Base-by-base conservation (phyloP, 352 stramenopile genomes). In the Phytophthora foliorum region DNA sequence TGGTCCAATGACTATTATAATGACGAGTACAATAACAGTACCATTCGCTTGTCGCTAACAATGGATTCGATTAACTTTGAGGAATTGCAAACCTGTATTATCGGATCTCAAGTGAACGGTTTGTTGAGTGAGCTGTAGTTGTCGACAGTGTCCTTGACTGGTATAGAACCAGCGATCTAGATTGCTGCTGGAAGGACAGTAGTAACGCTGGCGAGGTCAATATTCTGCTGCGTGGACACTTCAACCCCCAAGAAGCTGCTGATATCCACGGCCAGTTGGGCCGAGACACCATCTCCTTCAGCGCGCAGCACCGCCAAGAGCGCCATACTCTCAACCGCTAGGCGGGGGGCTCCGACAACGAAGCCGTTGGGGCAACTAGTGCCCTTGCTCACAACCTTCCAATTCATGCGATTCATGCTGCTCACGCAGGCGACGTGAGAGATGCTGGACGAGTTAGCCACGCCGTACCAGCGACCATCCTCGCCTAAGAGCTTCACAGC, bases 381-480 rank as follows among this genome's bases (percentile, higher is more conserved):
- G 19, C 76, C 74, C 32, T 82, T 68, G 6, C 52, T 24, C 11
- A 81, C 81, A 21, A 88, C 66, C 31, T 73, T 67, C 79, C 79
- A 88, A 14, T 31, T 36, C 19, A 55, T 65, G 27, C 79, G 81
- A 32, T 80, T 72, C 34, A 53, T 85, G 9, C 48, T 69, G 16
- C 70, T 80, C 25, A 88, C 81, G 29, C 81, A 90, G 25, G 77
- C 81, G 14, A 81, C 69, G 53, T 76, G 69, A 31, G 50, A 52
- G 38, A 85, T 86, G 27, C 45, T 62, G 6, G 70, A 70, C 29
- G 69, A 61, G 41, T 78, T 68, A 0, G 32, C 21, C 1, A 79
- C 70, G 24, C 81, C 77, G 45, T 84, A 80, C 81, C 81, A 90
- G 10, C 75, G 76, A 21, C 81, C 79, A 58, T 90, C 78, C 2